phyloP scores from a whole-genome alignment of 192 early-diverging fungal genomes.

The Pilaira anomala region DNA sequence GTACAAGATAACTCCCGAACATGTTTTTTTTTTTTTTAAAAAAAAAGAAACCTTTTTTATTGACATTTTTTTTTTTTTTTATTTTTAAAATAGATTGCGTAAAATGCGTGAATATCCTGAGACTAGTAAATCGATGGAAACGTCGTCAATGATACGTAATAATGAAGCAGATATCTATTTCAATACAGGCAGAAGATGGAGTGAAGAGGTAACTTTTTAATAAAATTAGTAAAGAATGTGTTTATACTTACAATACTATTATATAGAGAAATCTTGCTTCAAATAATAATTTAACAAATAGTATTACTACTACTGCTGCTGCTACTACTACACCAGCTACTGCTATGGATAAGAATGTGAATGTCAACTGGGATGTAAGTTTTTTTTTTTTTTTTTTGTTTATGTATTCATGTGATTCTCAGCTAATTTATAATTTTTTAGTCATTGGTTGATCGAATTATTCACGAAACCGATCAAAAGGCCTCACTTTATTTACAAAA shows the following conservation, averaged over 20 bases:
- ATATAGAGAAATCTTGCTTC: too few species aligned
- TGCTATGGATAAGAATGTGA: slow-evolving; percentile 29
- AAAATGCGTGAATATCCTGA: background rate
- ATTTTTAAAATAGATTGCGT: background rate
- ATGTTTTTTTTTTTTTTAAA: too few species aligned
- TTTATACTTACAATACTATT: too few species aligned
- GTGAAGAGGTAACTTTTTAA: slow-evolving; percentile 26
- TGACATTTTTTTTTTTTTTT: background rate
- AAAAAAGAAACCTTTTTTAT: too few species aligned
- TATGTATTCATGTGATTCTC: slow-evolving; percentile 32
- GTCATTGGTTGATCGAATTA: slow-evolving; percentile 65
- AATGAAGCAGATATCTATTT: background rate
- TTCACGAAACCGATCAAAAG: slow-evolving; percentile 71
- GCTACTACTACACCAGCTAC: too few species aligned
- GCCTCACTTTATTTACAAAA: slow-evolving; percentile 71
- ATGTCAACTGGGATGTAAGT: slow-evolving; percentile 38
- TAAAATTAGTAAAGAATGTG: too few species aligned
- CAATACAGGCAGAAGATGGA: slow-evolving; percentile 8
- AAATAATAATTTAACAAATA: too few species aligned
- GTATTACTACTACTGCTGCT: too few species aligned
- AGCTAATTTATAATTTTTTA: slow-evolving; percentile 22
- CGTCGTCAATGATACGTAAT: background rate
- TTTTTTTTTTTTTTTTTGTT: slow-evolving; percentile 2
- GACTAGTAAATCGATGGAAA: background rate
- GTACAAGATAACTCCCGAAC: background rate